Conservation (phyloP, 345 rosid species). For the Acer campestre region DNA sequence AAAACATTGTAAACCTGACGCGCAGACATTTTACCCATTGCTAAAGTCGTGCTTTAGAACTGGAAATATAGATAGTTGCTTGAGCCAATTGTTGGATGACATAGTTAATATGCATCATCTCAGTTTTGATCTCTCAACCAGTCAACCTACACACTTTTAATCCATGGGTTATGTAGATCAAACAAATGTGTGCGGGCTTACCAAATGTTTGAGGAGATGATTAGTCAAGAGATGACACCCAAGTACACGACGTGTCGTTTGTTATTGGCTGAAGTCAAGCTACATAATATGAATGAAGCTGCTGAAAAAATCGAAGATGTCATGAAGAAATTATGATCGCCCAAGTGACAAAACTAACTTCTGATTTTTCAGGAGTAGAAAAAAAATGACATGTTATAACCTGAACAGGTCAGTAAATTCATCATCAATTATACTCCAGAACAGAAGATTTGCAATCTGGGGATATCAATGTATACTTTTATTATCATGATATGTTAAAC, state of each 20-base stretch:
- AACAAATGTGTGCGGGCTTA: conserved; percentile 70
- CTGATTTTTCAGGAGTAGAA: not conserved
- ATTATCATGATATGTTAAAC: no score
- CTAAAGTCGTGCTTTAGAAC: conserved; percentile 67
- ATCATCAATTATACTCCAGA: no score
- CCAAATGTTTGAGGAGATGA: conserved; percentile 71
- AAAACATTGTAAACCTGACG: conserved; percentile 59
- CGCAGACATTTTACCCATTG: conserved; percentile 69
- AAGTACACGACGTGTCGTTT: conserved; percentile 61
- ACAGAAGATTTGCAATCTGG: no score
- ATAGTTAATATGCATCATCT: conserved; percentile 76
- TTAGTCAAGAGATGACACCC: conserved; percentile 64
- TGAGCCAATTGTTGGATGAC: conserved; percentile 60
- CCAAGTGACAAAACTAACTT: not conserved
- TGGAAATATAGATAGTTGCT: conserved; percentile 52
- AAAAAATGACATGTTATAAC: no score
- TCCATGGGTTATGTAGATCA: conserved; percentile 79
- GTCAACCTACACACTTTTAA: conserved; percentile 67
- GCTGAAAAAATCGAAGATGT: conserved; percentile 57
- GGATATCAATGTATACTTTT: no score
- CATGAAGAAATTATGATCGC: conserved; percentile 53
- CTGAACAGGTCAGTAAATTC: no score
- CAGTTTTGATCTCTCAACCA: conserved; percentile 74
- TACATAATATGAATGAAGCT: conserved; percentile 52
- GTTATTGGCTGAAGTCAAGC: conserved; percentile 64